Evolutionary conservation across 805 yeast genomes (phyloP).

Genomic region (Candida koratica): DNA sequence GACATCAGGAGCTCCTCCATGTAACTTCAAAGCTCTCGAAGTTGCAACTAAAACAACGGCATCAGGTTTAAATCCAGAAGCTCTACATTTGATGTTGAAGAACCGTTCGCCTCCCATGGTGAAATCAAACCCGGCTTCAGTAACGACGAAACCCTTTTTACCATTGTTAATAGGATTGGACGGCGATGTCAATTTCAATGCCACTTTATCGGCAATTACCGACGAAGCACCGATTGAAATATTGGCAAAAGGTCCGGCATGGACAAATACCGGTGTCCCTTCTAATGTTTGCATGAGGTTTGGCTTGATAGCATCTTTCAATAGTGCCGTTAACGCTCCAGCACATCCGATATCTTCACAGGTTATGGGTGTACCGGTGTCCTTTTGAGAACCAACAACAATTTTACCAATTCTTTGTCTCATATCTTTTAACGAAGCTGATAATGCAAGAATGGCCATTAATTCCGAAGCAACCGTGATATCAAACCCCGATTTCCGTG

Average conservation of each 20-base stretch:
- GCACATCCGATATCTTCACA: constrained; percentile 84
- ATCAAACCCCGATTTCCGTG: constrained; percentile 88
- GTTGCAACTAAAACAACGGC: constrained; percentile 94
- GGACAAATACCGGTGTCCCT: constrained; percentile 84
- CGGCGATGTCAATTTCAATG: constrained; percentile 64
- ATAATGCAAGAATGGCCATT: constrained; percentile 91
- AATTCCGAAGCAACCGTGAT: constrained; percentile 94
- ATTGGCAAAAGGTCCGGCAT: constrained; percentile 87
- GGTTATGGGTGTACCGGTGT: constrained; percentile 69
- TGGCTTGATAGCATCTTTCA: constrained; percentile 81
- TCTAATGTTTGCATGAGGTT: constrained; percentile 84
- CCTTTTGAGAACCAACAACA: constrained; percentile 76
- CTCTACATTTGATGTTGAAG: constrained; percentile 80
- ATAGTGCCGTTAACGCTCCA: constrained; percentile 77
- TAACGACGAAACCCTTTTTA: constrained; percentile 67
- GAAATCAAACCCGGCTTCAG: constrained; percentile 88
- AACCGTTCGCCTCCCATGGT: constrained; percentile 92
- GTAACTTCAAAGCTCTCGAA: constrained; percentile 92
- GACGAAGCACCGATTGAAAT: constrained; percentile 85
- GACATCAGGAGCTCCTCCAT: constrained; percentile 97
- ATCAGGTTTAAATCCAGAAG: constrained; percentile 84
- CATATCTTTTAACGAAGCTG: constrained; percentile 75
- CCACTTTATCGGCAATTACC: constrained; percentile 75
- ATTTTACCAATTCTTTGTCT: constrained; percentile 82
- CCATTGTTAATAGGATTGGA: constrained; percentile 44